Percentiles rank a stretch among this genome's conserved stretches.
Conservation (phyloP, 495 filamentous ascomycete species). For the Trichoderma erinaceum region DNA sequence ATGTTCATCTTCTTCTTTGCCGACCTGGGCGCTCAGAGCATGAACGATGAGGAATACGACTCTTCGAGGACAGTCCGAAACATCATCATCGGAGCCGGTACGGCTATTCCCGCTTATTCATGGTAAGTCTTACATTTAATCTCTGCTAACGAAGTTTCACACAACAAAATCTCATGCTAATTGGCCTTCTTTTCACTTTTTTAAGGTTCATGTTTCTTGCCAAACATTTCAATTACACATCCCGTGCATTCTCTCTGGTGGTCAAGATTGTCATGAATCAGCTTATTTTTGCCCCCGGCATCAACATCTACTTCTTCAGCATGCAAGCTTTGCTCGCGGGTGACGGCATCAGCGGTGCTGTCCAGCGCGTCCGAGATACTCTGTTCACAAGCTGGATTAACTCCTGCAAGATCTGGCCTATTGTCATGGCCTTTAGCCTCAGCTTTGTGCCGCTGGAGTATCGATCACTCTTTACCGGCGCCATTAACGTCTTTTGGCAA, state of each 20-base stretch:
- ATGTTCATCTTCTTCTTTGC: constrained; percentile 73
- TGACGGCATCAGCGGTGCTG: constrained; percentile 53
- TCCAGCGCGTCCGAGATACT: constrained; percentile 64
- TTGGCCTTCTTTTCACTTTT: background rate
- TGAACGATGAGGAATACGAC: constrained; percentile 56
- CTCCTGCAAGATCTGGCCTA: constrained; percentile 83
- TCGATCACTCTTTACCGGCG: constrained; percentile 68
- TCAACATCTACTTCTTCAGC: constrained; percentile 90
- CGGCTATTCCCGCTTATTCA: constrained; percentile 69
- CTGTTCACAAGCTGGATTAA: constrained; percentile 73
- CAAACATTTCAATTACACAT: constrained; percentile 72
- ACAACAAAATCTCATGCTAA: background rate
- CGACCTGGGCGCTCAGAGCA: constrained; percentile 71
- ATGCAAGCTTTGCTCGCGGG: constrained; percentile 62
- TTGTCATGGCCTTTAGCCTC: constrained; percentile 82
- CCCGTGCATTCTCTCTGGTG: constrained; percentile 59
- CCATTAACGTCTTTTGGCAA: constrained; percentile 84
- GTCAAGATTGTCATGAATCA: constrained; percentile 81
- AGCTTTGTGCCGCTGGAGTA: constrained; percentile 74
- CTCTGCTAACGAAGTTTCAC: background rate
- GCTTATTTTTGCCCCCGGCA: constrained; percentile 72
- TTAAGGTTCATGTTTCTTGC: constrained; percentile 78
- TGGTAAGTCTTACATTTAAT: constrained; percentile 53
- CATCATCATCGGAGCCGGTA: constrained; percentile 62
- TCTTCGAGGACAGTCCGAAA: constrained; percentile 63